Base-by-base conservation (phyloP, 2,329 filamentous ascomycete species). In the Aureobasidium pullulans region DNA sequence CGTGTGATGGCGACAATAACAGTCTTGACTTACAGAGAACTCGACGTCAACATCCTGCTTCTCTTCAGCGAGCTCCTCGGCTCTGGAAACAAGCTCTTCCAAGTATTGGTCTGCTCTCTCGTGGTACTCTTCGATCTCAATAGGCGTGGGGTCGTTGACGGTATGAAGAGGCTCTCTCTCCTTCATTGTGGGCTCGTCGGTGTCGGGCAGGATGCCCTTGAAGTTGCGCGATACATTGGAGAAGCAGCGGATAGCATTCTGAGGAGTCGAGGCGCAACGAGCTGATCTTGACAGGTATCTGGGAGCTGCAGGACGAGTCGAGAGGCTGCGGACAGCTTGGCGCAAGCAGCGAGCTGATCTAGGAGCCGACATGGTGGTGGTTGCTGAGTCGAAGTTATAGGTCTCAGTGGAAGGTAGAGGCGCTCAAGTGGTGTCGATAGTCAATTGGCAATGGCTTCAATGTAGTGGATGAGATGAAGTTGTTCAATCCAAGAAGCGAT, bases 21-120 rank as follows among this genome's bases (percentile, higher is more conserved):
- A 31, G 44, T 19, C 43, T 34, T 19, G 11, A 31, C 29, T 63
- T 79, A 96, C 93, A 62, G 87, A 87, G 67, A 87, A 97, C 69
- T 99, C 94, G 5, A 94, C 87, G 66, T 99, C 94, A 6, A 96
- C 75, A 57, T 91, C 88, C 8, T 88, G 85, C 7, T 81, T 76
- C 34, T 80, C 76, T 69, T 97, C 94, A 67, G 89, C 85, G 32
- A 88, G 73, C 62, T 83, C 80, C 75, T 99, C 94, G 43, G 96
- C 70, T 63, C 79, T 77, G 23, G 72, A 71, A 43, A 83, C 70
- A 36, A 88, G 72, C 31, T 75, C 72, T 58, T 86, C 80, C 66
- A 97, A 80, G 72, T 89, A 96, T 52, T 80, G 73, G 69, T 96
- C 89, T 31, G 91, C 84, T 32, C 89, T 78, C 60, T 88, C 81